Evolutionary conservation across 352 stramenopile genomes (phyloP).

Genomic region (Pythium brachiatum): DNA sequence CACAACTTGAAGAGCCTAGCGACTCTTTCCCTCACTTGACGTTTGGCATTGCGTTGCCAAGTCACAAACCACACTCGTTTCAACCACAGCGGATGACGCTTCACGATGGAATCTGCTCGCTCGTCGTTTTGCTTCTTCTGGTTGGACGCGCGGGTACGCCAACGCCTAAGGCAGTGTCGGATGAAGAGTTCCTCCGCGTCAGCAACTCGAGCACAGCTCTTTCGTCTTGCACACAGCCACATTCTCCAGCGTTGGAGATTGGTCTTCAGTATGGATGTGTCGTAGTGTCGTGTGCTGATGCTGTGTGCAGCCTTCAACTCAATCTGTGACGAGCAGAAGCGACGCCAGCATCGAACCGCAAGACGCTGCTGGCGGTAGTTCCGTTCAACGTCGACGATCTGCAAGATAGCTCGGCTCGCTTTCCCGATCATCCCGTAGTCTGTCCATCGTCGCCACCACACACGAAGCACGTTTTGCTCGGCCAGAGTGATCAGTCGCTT

Average conservation of each 20-base stretch:
- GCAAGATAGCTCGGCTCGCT: neutral
- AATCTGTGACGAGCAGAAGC: neutral
- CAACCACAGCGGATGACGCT: neutral
- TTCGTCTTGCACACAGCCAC: neutral
- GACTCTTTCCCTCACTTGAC: neutral
- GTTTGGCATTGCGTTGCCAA: neutral
- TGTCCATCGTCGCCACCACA: conserved; percentile 21
- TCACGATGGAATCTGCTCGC: neutral
- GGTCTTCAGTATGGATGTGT: neutral
- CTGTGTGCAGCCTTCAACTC: neutral
- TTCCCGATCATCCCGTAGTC: neutral
- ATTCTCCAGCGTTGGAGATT: neutral
- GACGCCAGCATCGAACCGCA: neutral
- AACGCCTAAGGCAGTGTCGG: neutral
- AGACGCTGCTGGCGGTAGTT: neutral
- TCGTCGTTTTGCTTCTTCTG: neutral
- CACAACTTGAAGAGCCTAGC: neutral
- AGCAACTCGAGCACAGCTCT: neutral
- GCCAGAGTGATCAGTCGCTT: neutral
- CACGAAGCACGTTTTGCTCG: neutral
- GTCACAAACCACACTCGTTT: neutral
- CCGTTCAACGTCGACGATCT: conserved; percentile 5
- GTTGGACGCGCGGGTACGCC: neutral
- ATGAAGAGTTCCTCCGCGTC: neutral
- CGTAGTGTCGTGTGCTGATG: neutral